A percentile compares a stretch with the other conserved stretches of the same genome.
Conservation (phyloP, 441 rosid genomes). For the Adansonia rubrostipa region DNA sequence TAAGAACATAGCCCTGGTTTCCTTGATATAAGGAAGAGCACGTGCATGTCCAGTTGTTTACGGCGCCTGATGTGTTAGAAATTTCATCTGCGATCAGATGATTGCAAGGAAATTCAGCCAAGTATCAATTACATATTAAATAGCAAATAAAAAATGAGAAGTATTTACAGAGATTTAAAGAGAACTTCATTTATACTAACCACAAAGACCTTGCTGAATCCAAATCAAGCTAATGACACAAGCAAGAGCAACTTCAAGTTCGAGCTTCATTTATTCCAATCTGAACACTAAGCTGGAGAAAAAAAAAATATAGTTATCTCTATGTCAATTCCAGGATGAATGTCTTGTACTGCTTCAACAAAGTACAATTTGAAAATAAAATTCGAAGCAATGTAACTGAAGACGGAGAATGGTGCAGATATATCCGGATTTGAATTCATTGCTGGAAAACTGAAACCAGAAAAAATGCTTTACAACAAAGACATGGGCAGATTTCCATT, state of each 20-base stretch:
- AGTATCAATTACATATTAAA: not conserved
- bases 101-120: slow-evolving; percentile 24
- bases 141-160: not conserved
- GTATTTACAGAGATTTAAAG: not conserved
- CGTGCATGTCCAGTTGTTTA: slow-evolving; percentile 71
- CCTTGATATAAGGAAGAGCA: slow-evolving; percentile 55
- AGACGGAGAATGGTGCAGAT: not conserved
- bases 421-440: not conserved
- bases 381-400: not conserved
- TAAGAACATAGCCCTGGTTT: slow-evolving; percentile 49
- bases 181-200: slow-evolving; percentile 44
- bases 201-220: slow-evolving; percentile 62
- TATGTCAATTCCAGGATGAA: slow-evolving; percentile 2
- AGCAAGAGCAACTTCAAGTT: slow-evolving; percentile 44
- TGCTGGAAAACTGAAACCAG: not conserved
- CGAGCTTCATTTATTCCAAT: slow-evolving; percentile 59
- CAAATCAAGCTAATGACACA: slow-evolving; percentile 51
- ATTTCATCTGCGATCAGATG: slow-evolving; percentile 46
- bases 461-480: not conserved
- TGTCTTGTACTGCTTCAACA: not conserved
- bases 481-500: not conserved
- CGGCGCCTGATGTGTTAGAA: slow-evolving; percentile 44
- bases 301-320: slow-evolving; percentile 23
- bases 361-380: not conserved
- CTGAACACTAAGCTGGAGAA: slow-evolving; percentile 33